Evolutionary conservation across 2,329 filamentous ascomycete genomes (phyloP), one percentile per base, ranked within the genome.

Genomic region (Aspergillus ibericus): DNA sequence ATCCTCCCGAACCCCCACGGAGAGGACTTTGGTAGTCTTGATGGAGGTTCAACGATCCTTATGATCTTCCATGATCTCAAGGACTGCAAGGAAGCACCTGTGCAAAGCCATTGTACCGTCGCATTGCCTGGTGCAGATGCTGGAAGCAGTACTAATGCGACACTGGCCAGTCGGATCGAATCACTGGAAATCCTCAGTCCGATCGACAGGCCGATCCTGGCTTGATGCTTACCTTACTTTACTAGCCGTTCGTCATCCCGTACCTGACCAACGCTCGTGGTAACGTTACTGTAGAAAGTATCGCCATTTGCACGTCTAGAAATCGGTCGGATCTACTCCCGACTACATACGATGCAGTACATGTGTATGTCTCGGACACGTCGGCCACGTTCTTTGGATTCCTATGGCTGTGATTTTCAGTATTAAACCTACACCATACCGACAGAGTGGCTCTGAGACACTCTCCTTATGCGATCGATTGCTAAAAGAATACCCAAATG

Each of bases 171-270:
- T 48, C 32, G 22, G 44, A 48, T 32, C 44, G 44, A 47, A 47
- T 27, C 44, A 47, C 12, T 25, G 44, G 15, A 16, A 47, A 16
- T 47, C 44, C 25, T 48, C 44, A 16, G 25, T 15, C 44, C 25
- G 44, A 48, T 48, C 44, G 44, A 48, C 44, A 48, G 27, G 44
- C 44, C 22, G 44, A 48, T 48, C 44, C 44, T 48, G 44, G 10
- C 25, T 29, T 27, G 44, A 48, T 48, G 44, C 44, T 48, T 48
- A 48, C 44, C 44, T 48, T 48, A 48, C 44, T 48, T 48, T 48
- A 48, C 44, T 47, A 47, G 44, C 20, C 25, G 25, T 32, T 47
- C 44, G 13, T 27, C 27, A n/a, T 16, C 13, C 22, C 32, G 44
- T 48, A 48, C 44, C 44, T 48, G 25, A 20, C 25, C 44, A 29